A percentile compares a stretch with the other conserved stretches of the same genome.
phyloP scores from a whole-genome alignment of 2,329 filamentous ascomycete species.

The Exophiala sp. region DNA sequence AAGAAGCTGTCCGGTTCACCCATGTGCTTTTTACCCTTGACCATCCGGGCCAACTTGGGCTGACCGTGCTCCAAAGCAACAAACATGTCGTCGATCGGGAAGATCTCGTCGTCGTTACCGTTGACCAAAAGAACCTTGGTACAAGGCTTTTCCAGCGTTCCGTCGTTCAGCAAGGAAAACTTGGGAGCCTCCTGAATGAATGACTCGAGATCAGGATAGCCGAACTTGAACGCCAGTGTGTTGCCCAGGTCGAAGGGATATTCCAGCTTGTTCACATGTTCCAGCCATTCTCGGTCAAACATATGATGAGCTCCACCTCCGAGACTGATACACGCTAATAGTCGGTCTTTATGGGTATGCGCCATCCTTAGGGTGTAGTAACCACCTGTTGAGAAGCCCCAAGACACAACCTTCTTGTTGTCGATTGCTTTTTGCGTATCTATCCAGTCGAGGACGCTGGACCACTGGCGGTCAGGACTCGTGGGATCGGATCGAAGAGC shows the following conservation, averaged over 20 bases:
- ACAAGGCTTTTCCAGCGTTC: conserved; percentile 49
- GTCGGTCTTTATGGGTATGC: conserved; percentile 53
- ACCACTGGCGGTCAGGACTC: conserved; percentile 54
- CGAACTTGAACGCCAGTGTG: conserved; percentile 51
- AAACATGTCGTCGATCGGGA: conserved; percentile 60
- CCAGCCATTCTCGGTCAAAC: conserved; percentile 55
- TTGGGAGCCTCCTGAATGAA: conserved; percentile 50
- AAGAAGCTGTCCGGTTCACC: conserved; percentile 56
- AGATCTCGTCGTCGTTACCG: conserved; percentile 58
- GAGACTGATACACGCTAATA: conserved; percentile 52
- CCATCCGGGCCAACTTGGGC: conserved; percentile 56
- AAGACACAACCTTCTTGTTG: conserved; percentile 47
- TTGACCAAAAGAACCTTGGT: conserved; percentile 57
- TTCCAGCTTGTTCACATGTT: conserved; percentile 54
- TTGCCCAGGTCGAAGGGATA: conserved; percentile 58
- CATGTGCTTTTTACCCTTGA: conserved; percentile 62
- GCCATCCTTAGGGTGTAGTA: conserved; percentile 58
- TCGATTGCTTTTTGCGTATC: conserved; percentile 48
- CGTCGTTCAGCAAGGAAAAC: conserved; percentile 55
- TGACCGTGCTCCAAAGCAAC: conserved; percentile 52
- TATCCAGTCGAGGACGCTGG: conserved; percentile 54
- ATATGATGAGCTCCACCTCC: conserved; percentile 59
- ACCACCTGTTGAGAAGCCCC: conserved; percentile 57
- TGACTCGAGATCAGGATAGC: conserved; percentile 39
- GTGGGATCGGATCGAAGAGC: conserved; percentile 59